phyloP scores from a whole-genome alignment of 169 alveolate genomes.

The Plasmodium knowlesi region DNA sequence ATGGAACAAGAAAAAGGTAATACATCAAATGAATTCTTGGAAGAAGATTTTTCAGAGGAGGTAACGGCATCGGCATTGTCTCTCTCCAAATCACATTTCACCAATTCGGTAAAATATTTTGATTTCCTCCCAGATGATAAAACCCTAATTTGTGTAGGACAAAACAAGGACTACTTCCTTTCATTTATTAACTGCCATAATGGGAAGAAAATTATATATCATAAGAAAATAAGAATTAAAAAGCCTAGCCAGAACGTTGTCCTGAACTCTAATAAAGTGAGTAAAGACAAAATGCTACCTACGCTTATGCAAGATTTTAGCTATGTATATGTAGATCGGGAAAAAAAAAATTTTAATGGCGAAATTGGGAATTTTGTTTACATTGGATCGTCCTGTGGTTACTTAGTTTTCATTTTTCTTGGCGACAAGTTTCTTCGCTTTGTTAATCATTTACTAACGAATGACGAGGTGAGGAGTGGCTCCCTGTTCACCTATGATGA shows the following conservation, averaged over 20 bases:
- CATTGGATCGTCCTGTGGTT: slow-evolving; percentile 67
- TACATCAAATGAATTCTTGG: not conserved
- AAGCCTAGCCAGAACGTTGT: not conserved
- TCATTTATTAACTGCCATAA: slow-evolving; percentile 45
- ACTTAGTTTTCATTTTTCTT: slow-evolving; percentile 40
- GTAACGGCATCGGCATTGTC: slow-evolving; percentile 38
- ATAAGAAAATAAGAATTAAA: slow-evolving; percentile 44
- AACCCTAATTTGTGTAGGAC: slow-evolving; percentile 64
- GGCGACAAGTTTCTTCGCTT: slow-evolving; percentile 31
- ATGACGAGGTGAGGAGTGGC: slow-evolving; percentile 27
- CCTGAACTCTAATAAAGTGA: not conserved
- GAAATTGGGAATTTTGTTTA: slow-evolving; percentile 39
- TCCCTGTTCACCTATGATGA: slow-evolving; percentile 42
- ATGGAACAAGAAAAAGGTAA: slow-evolving; percentile 14
- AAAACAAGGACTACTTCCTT: slow-evolving; percentile 58
- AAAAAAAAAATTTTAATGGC: slow-evolving; percentile 47
- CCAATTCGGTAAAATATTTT: slow-evolving; percentile 41
- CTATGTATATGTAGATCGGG: slow-evolving; percentile 41
- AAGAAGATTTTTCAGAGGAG: slow-evolving; percentile 33
- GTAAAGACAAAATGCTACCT: not conserved
- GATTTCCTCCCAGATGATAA: slow-evolving; percentile 57
- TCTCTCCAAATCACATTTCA: slow-evolving; percentile 34
- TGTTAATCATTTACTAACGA: slow-evolving; percentile 17
- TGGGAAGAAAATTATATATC: slow-evolving; percentile 42
- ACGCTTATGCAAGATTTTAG: slow-evolving; percentile 46